Conservation (phyloP, 2,329 filamentous ascomycete genomes). For the Nemania diffusa region DNA sequence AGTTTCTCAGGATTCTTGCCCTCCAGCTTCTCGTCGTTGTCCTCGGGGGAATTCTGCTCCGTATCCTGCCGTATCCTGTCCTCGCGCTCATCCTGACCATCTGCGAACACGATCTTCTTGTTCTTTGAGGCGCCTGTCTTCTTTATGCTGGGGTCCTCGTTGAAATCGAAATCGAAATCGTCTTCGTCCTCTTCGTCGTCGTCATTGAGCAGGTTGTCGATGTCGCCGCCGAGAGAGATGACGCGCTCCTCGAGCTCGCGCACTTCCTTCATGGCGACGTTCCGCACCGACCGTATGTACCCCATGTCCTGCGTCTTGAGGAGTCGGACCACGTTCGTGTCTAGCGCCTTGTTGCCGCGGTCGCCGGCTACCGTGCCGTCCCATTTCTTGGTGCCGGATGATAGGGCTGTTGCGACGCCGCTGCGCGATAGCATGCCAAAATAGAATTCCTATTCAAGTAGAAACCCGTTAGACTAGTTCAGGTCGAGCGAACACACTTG, state of each 20-base stretch:
- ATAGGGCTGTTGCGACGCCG: conserved; percentile 62
- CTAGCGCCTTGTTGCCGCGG: conserved; percentile 65
- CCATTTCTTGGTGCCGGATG: conserved; percentile 63
- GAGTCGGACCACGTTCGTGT: conserved; percentile 67
- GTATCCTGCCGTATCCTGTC: conserved; percentile 41
- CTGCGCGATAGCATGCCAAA: conserved; percentile 74
- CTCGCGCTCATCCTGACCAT: conserved; percentile 53
- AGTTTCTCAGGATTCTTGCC: conserved; percentile 49
- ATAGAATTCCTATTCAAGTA: conserved; percentile 64
- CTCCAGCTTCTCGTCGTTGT: conserved; percentile 44
- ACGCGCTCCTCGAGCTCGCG: conserved; percentile 64
- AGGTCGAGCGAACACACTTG: too few species aligned
- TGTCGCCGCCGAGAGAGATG: conserved; percentile 55
- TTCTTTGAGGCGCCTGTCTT: conserved; percentile 43
- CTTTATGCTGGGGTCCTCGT: conserved; percentile 34
- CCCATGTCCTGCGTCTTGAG: conserved; percentile 76
- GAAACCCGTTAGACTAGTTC: conserved; percentile 7
- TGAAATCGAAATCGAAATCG: conserved; percentile 49
- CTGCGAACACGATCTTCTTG: conserved; percentile 64
- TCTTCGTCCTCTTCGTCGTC: conserved; percentile 46
- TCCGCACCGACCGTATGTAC: conserved; percentile 71
- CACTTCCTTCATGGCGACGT: conserved; percentile 68
- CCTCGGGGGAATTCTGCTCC: conserved; percentile 34
- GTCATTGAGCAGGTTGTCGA: conserved; percentile 39
- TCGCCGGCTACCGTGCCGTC: conserved; percentile 67